phyloP scores from a whole-genome alignment of 345 rosid species.

The Geranium rotundifolium region DNA sequence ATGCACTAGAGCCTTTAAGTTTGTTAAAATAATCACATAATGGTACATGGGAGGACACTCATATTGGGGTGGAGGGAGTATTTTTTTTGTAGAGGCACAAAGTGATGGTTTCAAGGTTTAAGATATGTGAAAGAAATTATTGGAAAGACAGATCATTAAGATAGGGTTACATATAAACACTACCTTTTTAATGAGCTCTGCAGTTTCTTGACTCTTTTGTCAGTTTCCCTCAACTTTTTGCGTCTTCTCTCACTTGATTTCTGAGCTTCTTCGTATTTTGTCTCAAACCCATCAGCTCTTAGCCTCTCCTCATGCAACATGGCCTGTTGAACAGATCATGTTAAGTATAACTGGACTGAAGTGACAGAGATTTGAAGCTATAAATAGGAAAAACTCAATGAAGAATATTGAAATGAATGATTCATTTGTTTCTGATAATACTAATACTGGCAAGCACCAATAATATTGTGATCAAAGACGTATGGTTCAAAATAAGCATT shows the following conservation, averaged over 20 bases:
- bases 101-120: neutral
- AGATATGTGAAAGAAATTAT: neutral
- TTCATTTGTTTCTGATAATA: too few relatives aligned
- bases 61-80: too few relatives aligned
- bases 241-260: constrained; percentile 58
- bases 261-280: constrained; percentile 46
- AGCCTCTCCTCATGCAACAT: constrained; percentile 46
- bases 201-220: constrained; percentile 59
- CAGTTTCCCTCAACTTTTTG: constrained; percentile 64
- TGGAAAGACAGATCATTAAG: neutral
- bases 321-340: constrained; percentile 20
- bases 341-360: neutral
- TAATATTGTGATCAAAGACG: too few relatives aligned
- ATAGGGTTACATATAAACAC: constrained; percentile 11
- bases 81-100: neutral
- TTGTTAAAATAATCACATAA: neutral
- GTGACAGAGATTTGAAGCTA: neutral
- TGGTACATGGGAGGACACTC: too few relatives aligned
- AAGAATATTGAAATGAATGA: neutral
- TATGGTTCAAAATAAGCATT: too few relatives aligned
- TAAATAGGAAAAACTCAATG: neutral
- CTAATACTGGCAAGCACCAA: too few relatives aligned
- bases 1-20: too few relatives aligned
- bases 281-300: constrained; percentile 69
- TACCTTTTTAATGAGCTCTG: constrained; percentile 81